Evolutionary conservation across 176 grass and related monocot genomes (phyloP), one percentile per base, ranked within the genome.

Genomic region (Eleusine coracana): DNA sequence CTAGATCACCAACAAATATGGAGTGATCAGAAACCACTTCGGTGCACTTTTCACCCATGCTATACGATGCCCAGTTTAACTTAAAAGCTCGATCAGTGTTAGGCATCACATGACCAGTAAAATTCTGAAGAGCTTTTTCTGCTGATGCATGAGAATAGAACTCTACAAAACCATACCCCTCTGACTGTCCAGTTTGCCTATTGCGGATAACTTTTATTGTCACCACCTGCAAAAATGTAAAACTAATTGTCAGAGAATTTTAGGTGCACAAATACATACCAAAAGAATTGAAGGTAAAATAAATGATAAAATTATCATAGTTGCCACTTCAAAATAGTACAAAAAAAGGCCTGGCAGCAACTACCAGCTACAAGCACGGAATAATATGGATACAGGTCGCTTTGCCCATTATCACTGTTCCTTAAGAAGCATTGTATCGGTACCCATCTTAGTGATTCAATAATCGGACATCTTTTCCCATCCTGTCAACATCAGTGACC

Each of bases 101-200:
- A 49, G 90, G 90, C 90, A 92, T 92, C 55, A 79, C 68, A 40
- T 92, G 90, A 28, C 90, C 86, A 86, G 62, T 20, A 88, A 92
- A 92, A 74, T 75, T 92, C 75, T 92, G 90, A 71, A 92, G 86
- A 38, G 86, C 90, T 61, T 92, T 92, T 20, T 92, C 90, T 70
- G 90, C 90, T 39, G 90, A 88, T 71, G 68, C 73, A 45, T 88
- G 90, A 71, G 86, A 79, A 68, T 86, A 88, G 68, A 92, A 92
- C 79, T 92, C 86, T 70, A 92, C 90, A 86, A 92, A 92, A 83
- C 90, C 90, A 64, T 92, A 92, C 68, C 90, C 90, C 83, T 92
- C 90, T 5, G 90, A 92, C 25, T 88, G 86, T 70, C 90, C 90
- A 69, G 90, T 92, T 82, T 92, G 90, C 74, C 86, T 88, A 82